These are phyloP conservation scores for Gillenia trifoliata DNA, from an alignment of 306 rosid species.

Conservation along the genomic window DNA sequence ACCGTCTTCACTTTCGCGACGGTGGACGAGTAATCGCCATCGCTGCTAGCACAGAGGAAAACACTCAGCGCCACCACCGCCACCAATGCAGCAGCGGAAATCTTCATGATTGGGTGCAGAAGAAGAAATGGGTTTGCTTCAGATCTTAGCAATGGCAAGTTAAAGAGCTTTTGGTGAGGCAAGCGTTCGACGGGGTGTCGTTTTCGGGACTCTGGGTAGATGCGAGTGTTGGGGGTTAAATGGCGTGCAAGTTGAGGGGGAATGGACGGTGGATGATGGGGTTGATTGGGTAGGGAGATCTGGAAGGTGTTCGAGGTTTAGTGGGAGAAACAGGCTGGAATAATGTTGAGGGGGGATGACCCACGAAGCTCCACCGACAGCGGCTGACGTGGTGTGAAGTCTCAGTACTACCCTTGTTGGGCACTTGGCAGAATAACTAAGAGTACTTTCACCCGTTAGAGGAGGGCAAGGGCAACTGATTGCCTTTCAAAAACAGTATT, in stretches of 20 bases:
- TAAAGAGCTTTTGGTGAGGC: background rate
- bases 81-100: background rate
- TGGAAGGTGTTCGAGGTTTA: conserved; percentile 18
- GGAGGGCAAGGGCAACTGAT: too few relatives aligned
- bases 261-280: conserved; percentile 12
- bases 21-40: conserved; percentile 6
- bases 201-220: conserved; percentile 4
- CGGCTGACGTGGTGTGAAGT: background rate
- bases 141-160: conserved; percentile 4
- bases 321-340: conserved; percentile 37
- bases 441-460: too few relatives aligned
- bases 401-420: background rate
- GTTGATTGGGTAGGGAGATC: background rate
- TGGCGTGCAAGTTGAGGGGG: conserved; percentile 1
- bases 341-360: background rate
- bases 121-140: background rate
- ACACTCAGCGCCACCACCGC: conserved; percentile 15
- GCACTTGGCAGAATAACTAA: background rate
- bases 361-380: conserved; percentile 32
- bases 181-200: conserved; percentile 26
- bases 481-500: too few relatives aligned
- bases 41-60: conserved; percentile 26
- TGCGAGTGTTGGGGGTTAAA: conserved; percentile 2
- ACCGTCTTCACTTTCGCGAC: conserved; percentile 46
- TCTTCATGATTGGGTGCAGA: background rate